Percentiles rank a stretch among this genome's conserved stretches.
phyloP scores from a whole-genome alignment of 2,329 filamentous ascomycete genomes.

The Diplodia intermedia region DNA sequence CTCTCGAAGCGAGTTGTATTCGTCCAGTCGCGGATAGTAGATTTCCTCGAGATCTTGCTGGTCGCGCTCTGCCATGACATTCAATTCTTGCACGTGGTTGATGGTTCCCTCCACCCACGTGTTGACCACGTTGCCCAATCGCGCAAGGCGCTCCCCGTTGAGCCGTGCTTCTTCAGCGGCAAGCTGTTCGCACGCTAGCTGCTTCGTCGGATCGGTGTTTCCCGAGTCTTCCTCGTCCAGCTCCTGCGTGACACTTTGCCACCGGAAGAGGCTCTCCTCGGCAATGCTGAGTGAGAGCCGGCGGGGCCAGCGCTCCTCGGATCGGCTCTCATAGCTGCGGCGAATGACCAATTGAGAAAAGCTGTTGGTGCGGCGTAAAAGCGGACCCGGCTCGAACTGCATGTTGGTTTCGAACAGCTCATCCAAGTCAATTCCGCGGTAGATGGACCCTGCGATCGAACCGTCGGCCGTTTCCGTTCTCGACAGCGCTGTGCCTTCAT shows the following conservation, averaged over 20 bases:
- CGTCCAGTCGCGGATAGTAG: conserved; percentile 73
- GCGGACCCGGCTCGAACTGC: conserved; percentile 51
- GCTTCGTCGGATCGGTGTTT: conserved; percentile 39
- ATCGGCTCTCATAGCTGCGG: conserved; percentile 20
- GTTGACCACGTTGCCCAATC: conserved; percentile 61
- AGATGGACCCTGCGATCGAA: conserved; percentile 66
- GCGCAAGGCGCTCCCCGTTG: conserved; percentile 61
- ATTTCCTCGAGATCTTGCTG: conserved; percentile 69
- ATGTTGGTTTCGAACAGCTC: conserved; percentile 60
- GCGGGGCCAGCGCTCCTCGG: conserved; percentile 66
- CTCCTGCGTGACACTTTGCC: conserved; percentile 61
- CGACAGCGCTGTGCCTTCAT: conserved; percentile 38
- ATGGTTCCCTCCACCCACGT: conserved; percentile 70
- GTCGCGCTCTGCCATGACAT: conserved; percentile 67
- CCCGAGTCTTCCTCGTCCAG: conserved; percentile 48
- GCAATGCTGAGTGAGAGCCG: conserved; percentile 78
- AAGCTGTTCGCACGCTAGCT: conserved; percentile 47
- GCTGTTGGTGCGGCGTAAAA: conserved; percentile 69
- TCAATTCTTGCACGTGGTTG: conserved; percentile 63
- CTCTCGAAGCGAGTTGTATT: conserved; percentile 71
- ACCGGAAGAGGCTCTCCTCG: conserved; percentile 74
- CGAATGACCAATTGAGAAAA: conserved; percentile 44
- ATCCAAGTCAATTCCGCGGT: conserved; percentile 65
- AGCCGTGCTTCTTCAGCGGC: conserved; percentile 62
- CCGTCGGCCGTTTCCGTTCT: conserved; percentile 54